phyloP scores from a whole-genome alignment of 2,329 filamentous ascomycete species.

The Apiospora arundinis region DNA sequence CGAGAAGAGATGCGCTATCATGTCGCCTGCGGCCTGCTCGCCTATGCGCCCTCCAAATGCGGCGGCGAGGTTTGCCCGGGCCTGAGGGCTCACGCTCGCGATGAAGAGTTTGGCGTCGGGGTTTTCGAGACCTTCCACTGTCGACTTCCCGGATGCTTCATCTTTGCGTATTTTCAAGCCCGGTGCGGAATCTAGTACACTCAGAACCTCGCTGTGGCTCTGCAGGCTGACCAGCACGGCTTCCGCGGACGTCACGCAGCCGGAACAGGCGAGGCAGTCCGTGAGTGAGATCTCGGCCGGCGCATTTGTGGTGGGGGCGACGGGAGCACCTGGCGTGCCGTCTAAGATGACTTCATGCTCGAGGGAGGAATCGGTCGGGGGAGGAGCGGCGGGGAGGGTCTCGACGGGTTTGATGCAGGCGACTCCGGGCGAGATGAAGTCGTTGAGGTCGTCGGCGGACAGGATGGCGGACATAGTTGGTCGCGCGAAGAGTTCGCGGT shows the following conservation, averaged over 20 bases:
- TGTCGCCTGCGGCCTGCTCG: conserved; percentile 75
- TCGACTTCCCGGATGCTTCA: conserved; percentile 41
- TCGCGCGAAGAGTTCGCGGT: neutral
- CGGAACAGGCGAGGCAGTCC: conserved; percentile 96
- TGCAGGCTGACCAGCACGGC: conserved; percentile 95
- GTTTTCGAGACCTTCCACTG: conserved; percentile 60
- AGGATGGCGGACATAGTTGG: conserved; percentile 91
- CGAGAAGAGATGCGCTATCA: conserved; percentile 82
- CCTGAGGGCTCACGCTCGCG: conserved; percentile 91
- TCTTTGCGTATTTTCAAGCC: conserved; percentile 49
- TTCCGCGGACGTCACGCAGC: conserved; percentile 96
- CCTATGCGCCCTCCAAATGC: conserved; percentile 76
- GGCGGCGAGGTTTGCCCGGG: conserved; percentile 85
- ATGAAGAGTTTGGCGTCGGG: conserved; percentile 80
- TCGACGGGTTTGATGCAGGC: conserved; percentile 98
- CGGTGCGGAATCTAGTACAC: conserved; percentile 74
- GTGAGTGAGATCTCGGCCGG: conserved; percentile 95
- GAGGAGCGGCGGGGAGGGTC: conserved; percentile 74
- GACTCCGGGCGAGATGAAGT: conserved; percentile 97
- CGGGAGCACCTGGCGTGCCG: conserved; percentile 66
- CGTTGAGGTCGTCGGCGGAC: conserved; percentile 94
- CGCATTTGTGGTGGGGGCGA: conserved; percentile 60
- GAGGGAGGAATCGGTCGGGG: conserved; percentile 46
- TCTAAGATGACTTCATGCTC: conserved; percentile 92
- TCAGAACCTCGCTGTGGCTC: conserved; percentile 89